Conservation (phyloP, 306 rosid genomes). For the Begonia fuchsioides region DNA sequence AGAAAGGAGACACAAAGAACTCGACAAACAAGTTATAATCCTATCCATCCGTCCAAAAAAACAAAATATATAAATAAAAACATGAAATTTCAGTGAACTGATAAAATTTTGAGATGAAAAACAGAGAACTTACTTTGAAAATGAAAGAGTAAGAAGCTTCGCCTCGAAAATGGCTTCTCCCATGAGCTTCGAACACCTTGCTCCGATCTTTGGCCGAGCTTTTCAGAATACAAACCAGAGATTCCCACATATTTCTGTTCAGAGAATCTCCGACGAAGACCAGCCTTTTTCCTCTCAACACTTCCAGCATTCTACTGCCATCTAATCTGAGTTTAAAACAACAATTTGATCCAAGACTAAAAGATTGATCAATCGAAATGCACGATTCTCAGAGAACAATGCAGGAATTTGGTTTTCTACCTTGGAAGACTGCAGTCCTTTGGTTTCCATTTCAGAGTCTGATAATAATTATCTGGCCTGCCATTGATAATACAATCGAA, state of each 20-base stretch:
- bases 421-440: conserved; percentile 73
- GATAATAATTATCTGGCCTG: conserved; percentile 61
- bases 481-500: conserved; percentile 69
- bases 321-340: conserved; percentile 37
- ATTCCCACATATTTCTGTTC: conserved; percentile 98
- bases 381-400: neutral
- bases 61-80: neutral
- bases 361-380: neutral
- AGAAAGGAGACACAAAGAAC: conserved; percentile 85
- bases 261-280: conserved; percentile 98
- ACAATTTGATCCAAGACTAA: neutral
- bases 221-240: conserved; percentile 74
- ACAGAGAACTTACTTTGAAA: conserved; percentile 39
- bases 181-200: conserved; percentile 68
- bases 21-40: conserved; percentile 71
- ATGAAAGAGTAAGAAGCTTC: conserved; percentile 83
- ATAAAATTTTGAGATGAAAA: neutral
- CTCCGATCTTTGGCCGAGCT: conserved; percentile 48
- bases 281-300: conserved; percentile 64
- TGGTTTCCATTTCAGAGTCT: conserved; percentile 78
- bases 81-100: neutral
- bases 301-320: conserved; percentile 46
- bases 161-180: conserved; percentile 61
- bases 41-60: conserved; percentile 23
- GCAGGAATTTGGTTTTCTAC: conserved; percentile 15